These are phyloP conservation scores for Exserohilum turcica DNA, from an alignment of 2,329 filamentous ascomycete genomes.

Conservation along the genomic window DNA sequence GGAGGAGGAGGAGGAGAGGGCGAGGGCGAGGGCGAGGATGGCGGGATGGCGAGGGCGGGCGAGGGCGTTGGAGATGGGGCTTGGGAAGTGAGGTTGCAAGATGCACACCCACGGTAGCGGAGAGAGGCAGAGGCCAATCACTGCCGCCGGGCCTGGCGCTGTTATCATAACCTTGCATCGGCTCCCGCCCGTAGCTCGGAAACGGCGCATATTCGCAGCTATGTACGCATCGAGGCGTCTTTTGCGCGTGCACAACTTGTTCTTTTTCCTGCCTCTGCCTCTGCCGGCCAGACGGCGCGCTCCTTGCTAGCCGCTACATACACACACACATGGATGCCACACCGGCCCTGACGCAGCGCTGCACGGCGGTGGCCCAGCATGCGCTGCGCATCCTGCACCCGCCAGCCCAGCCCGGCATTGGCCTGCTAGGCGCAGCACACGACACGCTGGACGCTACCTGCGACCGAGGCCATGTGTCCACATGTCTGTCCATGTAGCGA, in stretches of 20 bases:
- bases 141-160: conserved; percentile 23
- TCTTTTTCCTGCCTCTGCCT: conserved; percentile 4
- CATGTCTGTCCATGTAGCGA: neutral
- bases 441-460: neutral
- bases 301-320: too few species aligned
- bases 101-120: conserved; percentile 21
- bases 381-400: conserved; percentile 20
- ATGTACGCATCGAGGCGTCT: too few species aligned
- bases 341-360: too few species aligned
- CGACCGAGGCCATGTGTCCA: neutral
- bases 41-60: conserved; percentile 19
- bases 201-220: conserved; percentile 22
- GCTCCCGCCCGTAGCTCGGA: conserved; percentile 22
- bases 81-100: conserved; percentile 26
- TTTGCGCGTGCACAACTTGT: conserved; percentile 27
- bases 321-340: too few species aligned
- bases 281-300: conserved; percentile 25
- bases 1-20: too few species aligned
- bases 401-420: conserved; percentile 3
- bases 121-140: conserved; percentile 19
- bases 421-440: conserved; percentile 1
- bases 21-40: conserved; percentile 12
- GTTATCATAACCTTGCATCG: conserved; percentile 27
- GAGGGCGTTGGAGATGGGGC: conserved; percentile 11
- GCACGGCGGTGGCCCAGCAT: neutral